These are phyloP conservation scores for Penicillium arizonense DNA, from an alignment of 495 filamentous ascomycete genomes.

Conservation along the genomic window DNA sequence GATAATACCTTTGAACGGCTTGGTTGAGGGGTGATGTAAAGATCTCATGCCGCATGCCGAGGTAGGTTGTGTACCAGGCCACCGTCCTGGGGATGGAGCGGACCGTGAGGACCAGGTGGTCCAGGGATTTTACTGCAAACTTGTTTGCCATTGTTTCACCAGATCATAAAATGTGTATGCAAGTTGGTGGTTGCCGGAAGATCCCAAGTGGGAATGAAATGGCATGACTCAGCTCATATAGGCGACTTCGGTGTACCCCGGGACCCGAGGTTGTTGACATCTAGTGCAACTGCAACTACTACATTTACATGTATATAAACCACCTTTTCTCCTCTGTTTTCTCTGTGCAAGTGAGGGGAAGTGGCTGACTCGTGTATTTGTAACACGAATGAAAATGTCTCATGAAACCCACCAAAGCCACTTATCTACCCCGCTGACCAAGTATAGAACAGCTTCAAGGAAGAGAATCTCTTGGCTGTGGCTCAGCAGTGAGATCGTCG, in stretches of 20 bases:
- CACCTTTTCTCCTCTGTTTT: too few relatives aligned
- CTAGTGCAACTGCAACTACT: too few relatives aligned
- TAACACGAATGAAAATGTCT: too few relatives aligned
- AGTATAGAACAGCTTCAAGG: conserved; percentile 1
- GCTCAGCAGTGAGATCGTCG: conserved; percentile 6
- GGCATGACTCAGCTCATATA: background rate
- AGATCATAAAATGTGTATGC: background rate
- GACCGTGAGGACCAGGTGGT: conserved; percentile 55
- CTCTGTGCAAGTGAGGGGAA: too few relatives aligned
- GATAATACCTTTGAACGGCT: conserved; percentile 24
- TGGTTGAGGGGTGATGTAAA: conserved; percentile 37
- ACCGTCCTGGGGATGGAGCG: conserved; percentile 43
- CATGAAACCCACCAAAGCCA: too few relatives aligned
- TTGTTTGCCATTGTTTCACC: conserved; percentile 13
- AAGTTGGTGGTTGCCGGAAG: background rate
- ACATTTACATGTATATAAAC: too few relatives aligned
- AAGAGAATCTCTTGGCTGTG: conserved; percentile 1
- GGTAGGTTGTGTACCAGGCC: conserved; percentile 44
- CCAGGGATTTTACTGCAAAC: conserved; percentile 41
- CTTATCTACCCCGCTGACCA: background rate
- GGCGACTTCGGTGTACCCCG: background rate
- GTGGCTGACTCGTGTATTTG: too few relatives aligned
- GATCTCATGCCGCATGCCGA: conserved; percentile 50
- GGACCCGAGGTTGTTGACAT: background rate
- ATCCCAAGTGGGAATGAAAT: background rate